Evolutionary conservation across 2,329 filamentous ascomycete genomes (phyloP).

Genomic region (Penicillium sp.): DNA sequence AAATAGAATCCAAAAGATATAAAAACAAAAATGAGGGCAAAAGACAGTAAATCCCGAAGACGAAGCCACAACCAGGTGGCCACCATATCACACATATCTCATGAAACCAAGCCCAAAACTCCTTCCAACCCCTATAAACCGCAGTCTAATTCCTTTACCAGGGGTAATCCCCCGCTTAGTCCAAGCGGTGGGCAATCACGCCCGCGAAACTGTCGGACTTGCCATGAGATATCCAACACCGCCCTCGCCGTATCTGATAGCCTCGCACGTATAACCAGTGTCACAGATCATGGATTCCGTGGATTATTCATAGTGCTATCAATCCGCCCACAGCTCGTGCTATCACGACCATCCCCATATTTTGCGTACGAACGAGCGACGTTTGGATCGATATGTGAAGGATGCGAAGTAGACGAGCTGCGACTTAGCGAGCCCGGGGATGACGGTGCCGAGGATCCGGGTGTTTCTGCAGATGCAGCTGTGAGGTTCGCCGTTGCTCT

Average conservation of each 20-base stretch:
- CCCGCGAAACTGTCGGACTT: not conserved
- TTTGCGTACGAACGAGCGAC: slow-evolving; percentile 13
- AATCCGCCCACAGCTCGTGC: slow-evolving; percentile 22
- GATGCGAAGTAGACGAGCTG: slow-evolving; percentile 30
- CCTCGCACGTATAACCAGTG: not conserved
- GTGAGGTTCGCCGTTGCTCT: slow-evolving; percentile 17
- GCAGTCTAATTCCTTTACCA: not conserved
- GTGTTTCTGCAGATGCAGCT: slow-evolving; percentile 21
- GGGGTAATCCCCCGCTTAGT: not conserved
- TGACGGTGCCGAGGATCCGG: slow-evolving; percentile 22
- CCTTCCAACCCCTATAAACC: not conserved
- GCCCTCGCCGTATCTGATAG: not conserved
- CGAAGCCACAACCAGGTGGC: not conserved
- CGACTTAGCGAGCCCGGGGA: slow-evolving; percentile 29
- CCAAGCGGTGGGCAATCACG: not conserved
- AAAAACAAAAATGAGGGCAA: not conserved
- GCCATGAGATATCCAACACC: not conserved
- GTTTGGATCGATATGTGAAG: slow-evolving; percentile 19
- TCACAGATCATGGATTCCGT: slow-evolving; percentile 17
- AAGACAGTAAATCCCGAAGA: not conserved
- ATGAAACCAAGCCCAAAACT: not conserved
- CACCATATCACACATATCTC: not conserved
- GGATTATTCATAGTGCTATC: slow-evolving; percentile 11
- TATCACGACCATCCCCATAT: slow-evolving; percentile 17
- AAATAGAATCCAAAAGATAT: not conserved